Evolutionary conservation across 148 eudicot genomes (phyloP), one percentile per base, ranked within the genome.

Genomic region (Heliamphora exappendiculata): DNA sequence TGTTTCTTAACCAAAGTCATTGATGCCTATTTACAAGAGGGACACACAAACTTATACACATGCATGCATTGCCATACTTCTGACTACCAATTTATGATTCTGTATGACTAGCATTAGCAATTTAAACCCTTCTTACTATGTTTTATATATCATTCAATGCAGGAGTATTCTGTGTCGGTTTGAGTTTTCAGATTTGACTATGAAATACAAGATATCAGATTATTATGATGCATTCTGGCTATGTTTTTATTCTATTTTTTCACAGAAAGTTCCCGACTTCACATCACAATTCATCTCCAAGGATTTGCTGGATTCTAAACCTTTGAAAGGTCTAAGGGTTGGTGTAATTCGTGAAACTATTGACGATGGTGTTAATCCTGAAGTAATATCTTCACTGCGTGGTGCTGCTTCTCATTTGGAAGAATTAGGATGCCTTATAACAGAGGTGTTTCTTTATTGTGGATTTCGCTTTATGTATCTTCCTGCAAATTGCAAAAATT

Each of bases 331-430:
- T 78, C 84, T 96, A 60, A 87, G 89, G 78, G 91, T 96, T 76
- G 99, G 99, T 75, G 74, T 93, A 34, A 96, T 96, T 76, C 83
- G 88, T 74, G 99, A 96, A 87, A 96, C 99, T 59, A 84, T 93
- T 79, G 94, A 79, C 24, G 90, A 87, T 67, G 99, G 99, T 67
- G 98, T 91, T 83, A 97, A 96, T 87, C 75, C 79, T 44, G 82
- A 79, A 68, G 91, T 96, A 73, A 67, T 86, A 62, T 88, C 96
- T 74, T 86, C 94, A 28, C 82, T 93, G 58, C 88, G 80, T 66
- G 82, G 71, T 80, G 99, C 98, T 76, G 87, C 84, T 81, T 85
- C 91, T 64, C 99, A 96, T 90, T 82, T 96, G 79, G 98, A 91
- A 89, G 87, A 89, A 36, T 78, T 96, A 41, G 99, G 99, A 59